phyloP scores from a whole-genome alignment of 768 basidiomycete species.

The Pleurotus eryngii region DNA sequence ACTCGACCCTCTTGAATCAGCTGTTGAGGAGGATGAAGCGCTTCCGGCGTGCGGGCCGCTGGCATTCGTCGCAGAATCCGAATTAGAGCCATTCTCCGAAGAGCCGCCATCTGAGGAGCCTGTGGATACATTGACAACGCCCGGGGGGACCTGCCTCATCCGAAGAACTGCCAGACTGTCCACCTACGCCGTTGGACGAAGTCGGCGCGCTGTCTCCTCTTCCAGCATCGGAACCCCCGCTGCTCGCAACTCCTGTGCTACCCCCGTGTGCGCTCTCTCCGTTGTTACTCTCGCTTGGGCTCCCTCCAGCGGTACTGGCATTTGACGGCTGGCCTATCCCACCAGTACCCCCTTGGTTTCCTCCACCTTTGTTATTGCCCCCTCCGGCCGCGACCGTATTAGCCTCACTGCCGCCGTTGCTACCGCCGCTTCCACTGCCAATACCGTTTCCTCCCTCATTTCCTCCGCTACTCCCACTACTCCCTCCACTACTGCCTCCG shows the following conservation, averaged over 20 bases:
- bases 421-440: constrained; percentile 2
- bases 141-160: neutral
- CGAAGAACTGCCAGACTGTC: neutral
- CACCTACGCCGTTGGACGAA: constrained; percentile 1
- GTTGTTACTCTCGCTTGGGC: neutral
- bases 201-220: neutral
- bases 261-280: neutral
- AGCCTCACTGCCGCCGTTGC: constrained; percentile 1
- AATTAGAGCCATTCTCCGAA: neutral
- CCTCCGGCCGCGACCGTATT: neutral
- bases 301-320: neutral
- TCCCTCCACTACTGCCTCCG: constrained; percentile 3
- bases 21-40: neutral
- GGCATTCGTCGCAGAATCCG: neutral
- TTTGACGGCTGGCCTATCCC: neutral
- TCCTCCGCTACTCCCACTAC: constrained; percentile 7
- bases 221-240: neutral
- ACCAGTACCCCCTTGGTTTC: neutral
- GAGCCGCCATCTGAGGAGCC: neutral
- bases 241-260: neutral
- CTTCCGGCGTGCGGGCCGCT: neutral
- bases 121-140: neutral
- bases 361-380: neutral
- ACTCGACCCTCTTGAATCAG: neutral
- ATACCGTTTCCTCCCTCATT: neutral